Evolutionary conservation across 75 land plant genomes (phyloP), one percentile per base, ranked within the genome.

Genomic region (Picea glauca): DNA sequence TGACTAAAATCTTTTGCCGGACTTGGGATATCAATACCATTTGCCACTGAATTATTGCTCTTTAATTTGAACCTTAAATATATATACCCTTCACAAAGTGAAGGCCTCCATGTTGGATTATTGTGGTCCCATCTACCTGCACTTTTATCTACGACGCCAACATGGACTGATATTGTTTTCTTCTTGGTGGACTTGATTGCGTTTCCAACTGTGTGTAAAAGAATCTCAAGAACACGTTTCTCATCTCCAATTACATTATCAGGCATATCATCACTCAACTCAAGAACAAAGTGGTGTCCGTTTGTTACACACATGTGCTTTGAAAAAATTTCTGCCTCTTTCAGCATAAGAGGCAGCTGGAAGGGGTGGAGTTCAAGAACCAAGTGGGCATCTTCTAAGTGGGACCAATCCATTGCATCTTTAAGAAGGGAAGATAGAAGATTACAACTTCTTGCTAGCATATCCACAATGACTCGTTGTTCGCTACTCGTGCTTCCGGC

Each of bases 181-280:
- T 84, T 76, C 46, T 74, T 83, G 15, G 80, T 81, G 63, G 76
- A 87, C 57, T 84, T 87, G 32, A 81, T 79, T 1, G 90, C 79
- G 79, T 83, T 91, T 12, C 96, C 96, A 75, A 95, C 84, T 81
- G 92, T 84, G 78, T 94, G 94, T 83, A 94, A 74, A 18, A 89
- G 79, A 21, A 88, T 90, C 80, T 94, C 93, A 58, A 92, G 88
- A 58, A 90, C 80, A 18, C 97, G 84, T 32, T 84, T 88, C 58
- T 92, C 92, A 79, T 94, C 94, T 54, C 94, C 94, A 32, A 90
- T 78, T 5, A 92, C 91, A 63, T 83, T 60, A 77, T 82, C 75
- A 50, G 97, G 97, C 62, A 94, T 63, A 4, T 77, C 81, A 65
- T 59, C 81, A 26, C 86, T 82, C 20, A 92, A 82, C 64, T 90